Base-by-base conservation (phyloP, 345 rosid species). In the Conringia planisiliqua region DNA sequence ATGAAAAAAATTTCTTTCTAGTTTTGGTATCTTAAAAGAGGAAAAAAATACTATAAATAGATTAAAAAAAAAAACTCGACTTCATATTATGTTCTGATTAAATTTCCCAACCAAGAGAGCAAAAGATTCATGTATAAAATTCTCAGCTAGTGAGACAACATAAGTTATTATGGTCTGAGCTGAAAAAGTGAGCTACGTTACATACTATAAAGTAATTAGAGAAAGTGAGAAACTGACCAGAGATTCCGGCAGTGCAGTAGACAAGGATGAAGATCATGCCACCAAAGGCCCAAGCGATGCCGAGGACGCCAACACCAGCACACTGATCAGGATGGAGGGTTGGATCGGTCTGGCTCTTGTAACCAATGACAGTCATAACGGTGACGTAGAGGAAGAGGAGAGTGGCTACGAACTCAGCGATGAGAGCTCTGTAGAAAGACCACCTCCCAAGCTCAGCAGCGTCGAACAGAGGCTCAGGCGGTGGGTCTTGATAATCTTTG, bases 211-310 rank as follows among this genome's bases (percentile, higher is more conserved):
- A n/a, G n/a, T n/a, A n/a, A n/a, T n/a, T 18, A 63, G 24, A 63
- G 42, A 57, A 16, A 39, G 7, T 89, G 86, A 39, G 20, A 3
- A 9, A 68, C 77, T 2, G 78, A 89, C 98, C 92, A 20, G 98
- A 93, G 77, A 93, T 88, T n/a, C 93, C 97, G 22, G 96, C 96
- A 17, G 93, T 93, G 88, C 96, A 93, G 81, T 93, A 93, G 44
- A 93, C 96, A 26, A 89, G 96, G 46, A 87, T 36, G 44, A 89
- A 89, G 81, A 89, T 86, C 96, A 90, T 90, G 78, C 97, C 97
- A 71, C 98, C 98, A 55, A 89, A 87, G 62, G 96, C 87, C 98
- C 96, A 93, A 3, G 98, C 93, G 20, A 93, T 87, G 5, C 97
- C 92, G 7, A 93, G 93, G 56, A 82, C 26, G 4, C 97, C 97